These are phyloP conservation scores for Aureoboletus auriporus DNA, from an alignment of 768 basidiomycete species.

Conservation along the genomic window DNA sequence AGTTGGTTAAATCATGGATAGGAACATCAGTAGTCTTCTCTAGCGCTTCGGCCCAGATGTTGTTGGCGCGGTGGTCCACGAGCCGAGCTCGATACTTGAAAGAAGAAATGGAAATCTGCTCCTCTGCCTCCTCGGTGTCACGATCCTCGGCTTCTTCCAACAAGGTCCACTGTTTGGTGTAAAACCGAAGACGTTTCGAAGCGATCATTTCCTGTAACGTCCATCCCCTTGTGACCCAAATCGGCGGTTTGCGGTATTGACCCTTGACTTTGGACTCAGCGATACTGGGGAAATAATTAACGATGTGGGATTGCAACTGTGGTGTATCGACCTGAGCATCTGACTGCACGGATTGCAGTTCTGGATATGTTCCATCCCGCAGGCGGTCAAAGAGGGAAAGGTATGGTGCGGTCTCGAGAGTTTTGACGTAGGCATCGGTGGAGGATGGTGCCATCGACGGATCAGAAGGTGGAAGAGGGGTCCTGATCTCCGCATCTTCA, in stretches of 20 bases:
- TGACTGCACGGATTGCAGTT: conserved; percentile 8
- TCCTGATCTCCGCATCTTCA: conserved; percentile 12
- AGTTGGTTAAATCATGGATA: conserved; percentile 3
- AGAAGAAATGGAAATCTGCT: conserved; percentile 7
- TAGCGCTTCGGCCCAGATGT: conserved; percentile 13
- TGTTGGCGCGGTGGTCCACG: conserved; percentile 14
- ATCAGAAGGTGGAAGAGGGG: conserved; percentile 8
- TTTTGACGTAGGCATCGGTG: conserved; percentile 1
- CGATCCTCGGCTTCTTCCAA: conserved; percentile 20
- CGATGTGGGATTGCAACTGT: conserved; percentile 10
- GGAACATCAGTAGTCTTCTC: conserved; percentile 13
- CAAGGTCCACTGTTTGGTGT: conserved; percentile 22
- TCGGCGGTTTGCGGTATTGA: conserved; percentile 7
- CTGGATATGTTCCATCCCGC: neutral
- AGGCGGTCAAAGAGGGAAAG: conserved; percentile 11
- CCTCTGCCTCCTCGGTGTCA: conserved; percentile 9
- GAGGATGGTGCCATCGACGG: neutral
- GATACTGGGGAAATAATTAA: neutral
- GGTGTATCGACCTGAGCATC: conserved; percentile 22
- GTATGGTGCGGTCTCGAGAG: neutral
- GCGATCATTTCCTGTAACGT: conserved; percentile 27
- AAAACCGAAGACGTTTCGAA: conserved; percentile 26
- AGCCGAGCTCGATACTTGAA: conserved; percentile 19
- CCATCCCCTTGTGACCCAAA: conserved; percentile 25
- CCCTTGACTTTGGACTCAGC: neutral